A percentile compares a stretch with the other conserved stretches of the same genome.
Evolutionary conservation across 208 protist species (phyloP).

Genomic region (Trypanosomatidae sp.): DNA sequence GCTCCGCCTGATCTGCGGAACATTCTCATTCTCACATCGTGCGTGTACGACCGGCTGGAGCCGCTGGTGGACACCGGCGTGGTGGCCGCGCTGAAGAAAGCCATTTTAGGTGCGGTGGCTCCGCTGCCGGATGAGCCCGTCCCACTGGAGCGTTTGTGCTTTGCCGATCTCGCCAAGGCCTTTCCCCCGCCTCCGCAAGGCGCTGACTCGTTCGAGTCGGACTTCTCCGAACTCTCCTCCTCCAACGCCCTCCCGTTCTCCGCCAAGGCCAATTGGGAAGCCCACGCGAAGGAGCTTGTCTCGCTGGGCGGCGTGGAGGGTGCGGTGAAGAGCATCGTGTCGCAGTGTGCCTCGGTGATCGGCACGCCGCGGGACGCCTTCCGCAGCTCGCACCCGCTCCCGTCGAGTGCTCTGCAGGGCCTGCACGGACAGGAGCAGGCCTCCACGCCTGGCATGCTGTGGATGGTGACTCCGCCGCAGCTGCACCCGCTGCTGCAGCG

Average conservation of each 20-base stretch:
- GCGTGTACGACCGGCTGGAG: slow-evolving; percentile 61
- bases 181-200: slow-evolving; percentile 68
- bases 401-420: slow-evolving; percentile 42
- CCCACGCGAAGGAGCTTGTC: slow-evolving; percentile 61
- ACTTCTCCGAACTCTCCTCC: slow-evolving; percentile 73
- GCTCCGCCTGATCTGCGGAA: slow-evolving; percentile 56
- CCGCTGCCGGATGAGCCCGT: not conserved
- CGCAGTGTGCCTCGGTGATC: slow-evolving; percentile 70
- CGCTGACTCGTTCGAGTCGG: slow-evolving; percentile 77
- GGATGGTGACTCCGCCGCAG: slow-evolving; percentile 77
- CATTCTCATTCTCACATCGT: slow-evolving; percentile 76
- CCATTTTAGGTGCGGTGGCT: slow-evolving; percentile 42
- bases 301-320: slow-evolving; percentile 65
- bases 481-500: slow-evolving; percentile 67
- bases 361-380: slow-evolving; percentile 79
- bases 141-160: slow-evolving; percentile 79
- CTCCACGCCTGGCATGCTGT: slow-evolving; percentile 80
- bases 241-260: slow-evolving; percentile 46
- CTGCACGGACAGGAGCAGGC: slow-evolving; percentile 86
- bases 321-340: slow-evolving; percentile 59
- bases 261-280: slow-evolving; percentile 72
- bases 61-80: slow-evolving; percentile 81
- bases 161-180: slow-evolving; percentile 69
- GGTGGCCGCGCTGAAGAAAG: slow-evolving; percentile 53
- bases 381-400: slow-evolving; percentile 65